These are phyloP conservation scores for Cutaneotrichosporon curvatum DNA, from an alignment of 1,284 basidiomycete species.

Conservation along the genomic window DNA sequence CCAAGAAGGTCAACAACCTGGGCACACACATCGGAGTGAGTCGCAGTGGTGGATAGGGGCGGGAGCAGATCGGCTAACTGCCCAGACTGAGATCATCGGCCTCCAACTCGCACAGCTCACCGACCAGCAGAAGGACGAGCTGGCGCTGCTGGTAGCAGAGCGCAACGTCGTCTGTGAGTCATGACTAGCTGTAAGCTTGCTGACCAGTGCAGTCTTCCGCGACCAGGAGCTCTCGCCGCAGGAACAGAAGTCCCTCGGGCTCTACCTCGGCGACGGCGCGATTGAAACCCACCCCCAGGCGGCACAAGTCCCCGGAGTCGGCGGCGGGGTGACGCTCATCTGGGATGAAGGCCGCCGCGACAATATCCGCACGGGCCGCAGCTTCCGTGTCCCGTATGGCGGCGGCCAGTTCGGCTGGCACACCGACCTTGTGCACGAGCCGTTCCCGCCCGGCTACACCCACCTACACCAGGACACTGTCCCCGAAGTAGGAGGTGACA, in stretches of 20 bases:
- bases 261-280: conserved; percentile 30
- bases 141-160: conserved; percentile 32
- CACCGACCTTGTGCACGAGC: conserved; percentile 62
- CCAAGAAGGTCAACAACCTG: conserved; percentile 29
- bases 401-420: conserved; percentile 56
- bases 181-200: conserved; percentile 3
- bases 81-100: conserved; percentile 14
- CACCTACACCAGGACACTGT: conserved; percentile 45
- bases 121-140: conserved; percentile 34
- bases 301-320: conserved; percentile 35
- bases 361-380: neutral
- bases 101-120: conserved; percentile 30
- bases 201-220: conserved; percentile 15
- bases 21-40: conserved; percentile 27
- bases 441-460: conserved; percentile 60
- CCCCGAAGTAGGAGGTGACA: conserved; percentile 46
- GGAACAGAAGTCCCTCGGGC: conserved; percentile 23
- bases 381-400: conserved; percentile 17
- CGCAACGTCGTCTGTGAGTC: conserved; percentile 24
- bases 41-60: neutral
- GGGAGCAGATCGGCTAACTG: neutral
- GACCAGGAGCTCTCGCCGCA: conserved; percentile 34
- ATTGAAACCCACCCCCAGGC: conserved; percentile 60
- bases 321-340: conserved; percentile 13
- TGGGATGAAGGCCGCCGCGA: conserved; percentile 19